phyloP scores from a whole-genome alignment of 805 yeast genomes.

The Monosporozyma solicola region DNA sequence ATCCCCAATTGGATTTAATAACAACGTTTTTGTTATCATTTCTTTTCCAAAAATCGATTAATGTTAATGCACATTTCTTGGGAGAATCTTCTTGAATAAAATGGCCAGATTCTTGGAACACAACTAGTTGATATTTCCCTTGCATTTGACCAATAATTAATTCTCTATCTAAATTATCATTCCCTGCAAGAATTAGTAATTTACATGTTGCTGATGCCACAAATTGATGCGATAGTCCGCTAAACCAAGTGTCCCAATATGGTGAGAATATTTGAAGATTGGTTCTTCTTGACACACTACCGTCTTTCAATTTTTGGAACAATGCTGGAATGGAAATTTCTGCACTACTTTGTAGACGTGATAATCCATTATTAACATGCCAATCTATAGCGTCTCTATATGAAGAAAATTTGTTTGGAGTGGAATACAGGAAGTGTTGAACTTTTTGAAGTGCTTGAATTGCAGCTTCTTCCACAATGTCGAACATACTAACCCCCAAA shows the following conservation, averaged over 20 bases:
- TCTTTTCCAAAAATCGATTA: constrained; percentile 38
- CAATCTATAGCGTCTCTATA: constrained; percentile 63
- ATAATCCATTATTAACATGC: constrained; percentile 54
- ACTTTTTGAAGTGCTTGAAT: constrained; percentile 57
- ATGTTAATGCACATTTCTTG: constrained; percentile 48
- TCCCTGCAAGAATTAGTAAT: constrained; percentile 74
- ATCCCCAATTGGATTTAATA: constrained; percentile 36
- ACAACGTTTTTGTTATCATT: constrained; percentile 30
- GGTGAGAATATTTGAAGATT: constrained; percentile 52
- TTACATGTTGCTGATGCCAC: constrained; percentile 49
- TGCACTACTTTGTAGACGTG: constrained; percentile 57
- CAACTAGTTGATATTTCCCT: constrained; percentile 86
- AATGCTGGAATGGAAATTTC: constrained; percentile 68
- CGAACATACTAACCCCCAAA: constrained; percentile 70
- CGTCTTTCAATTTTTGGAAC: constrained; percentile 27
- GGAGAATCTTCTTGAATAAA: constrained; percentile 93
- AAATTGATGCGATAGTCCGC: constrained; percentile 48
- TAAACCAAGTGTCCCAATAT: constrained; percentile 83
- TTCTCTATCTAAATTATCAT: constrained; percentile 77
- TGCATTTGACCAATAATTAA: constrained; percentile 97
- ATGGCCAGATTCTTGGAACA: constrained; percentile 78
- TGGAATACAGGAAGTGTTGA: constrained; percentile 50
- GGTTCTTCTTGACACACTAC: constrained; percentile 48
- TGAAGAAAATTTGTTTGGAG: constrained; percentile 54
- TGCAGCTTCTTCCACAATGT: constrained; percentile 93